These are phyloP conservation scores for Penicillium sclerotigenum DNA, from an alignment of 2,329 filamentous ascomycete genomes.

Conservation along the genomic window DNA sequence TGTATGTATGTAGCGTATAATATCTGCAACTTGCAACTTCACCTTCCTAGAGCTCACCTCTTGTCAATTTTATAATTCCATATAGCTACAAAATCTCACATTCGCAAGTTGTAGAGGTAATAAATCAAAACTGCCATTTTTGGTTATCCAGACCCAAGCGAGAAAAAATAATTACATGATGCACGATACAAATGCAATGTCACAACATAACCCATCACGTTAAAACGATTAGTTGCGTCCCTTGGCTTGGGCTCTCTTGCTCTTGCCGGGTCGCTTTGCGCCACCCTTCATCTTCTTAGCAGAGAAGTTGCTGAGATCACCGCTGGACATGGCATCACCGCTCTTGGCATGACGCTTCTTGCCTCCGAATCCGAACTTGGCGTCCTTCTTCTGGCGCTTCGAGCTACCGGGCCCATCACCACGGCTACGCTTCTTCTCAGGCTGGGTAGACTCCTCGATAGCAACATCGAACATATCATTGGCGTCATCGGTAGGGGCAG, in stretches of 20 bases:
- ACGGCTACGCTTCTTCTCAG: constrained; percentile 48
- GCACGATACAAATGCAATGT: constrained; percentile 12
- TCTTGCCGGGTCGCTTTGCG: constrained; percentile 52
- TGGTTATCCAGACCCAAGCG: constrained; percentile 14
- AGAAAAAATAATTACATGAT: constrained; percentile 16
- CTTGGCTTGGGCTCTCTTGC: constrained; percentile 42
- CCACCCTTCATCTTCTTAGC: constrained; percentile 77
- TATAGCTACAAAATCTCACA: background rate
- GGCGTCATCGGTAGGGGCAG: constrained; percentile 64
- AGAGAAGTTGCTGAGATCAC: constrained; percentile 77
- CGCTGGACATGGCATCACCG: constrained; percentile 77
- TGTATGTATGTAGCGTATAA: too few relatives aligned
- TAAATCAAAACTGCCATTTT: constrained; percentile 13
- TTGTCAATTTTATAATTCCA: background rate
- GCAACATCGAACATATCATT: constrained; percentile 89
- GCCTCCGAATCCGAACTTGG: constrained; percentile 92
- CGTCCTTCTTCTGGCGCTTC: constrained; percentile 91
- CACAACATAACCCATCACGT: constrained; percentile 7
- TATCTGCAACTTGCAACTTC: background rate
- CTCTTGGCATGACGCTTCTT: constrained; percentile 93
- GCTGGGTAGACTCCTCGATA: constrained; percentile 67
- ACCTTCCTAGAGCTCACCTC: background rate
- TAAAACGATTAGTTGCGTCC: constrained; percentile 20
- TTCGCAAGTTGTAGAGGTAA: background rate
- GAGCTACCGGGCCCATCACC: constrained; percentile 38